Evolutionary conservation across 2,329 filamentous ascomycete genomes (phyloP).

Genomic region (Fusarium ramigenum): DNA sequence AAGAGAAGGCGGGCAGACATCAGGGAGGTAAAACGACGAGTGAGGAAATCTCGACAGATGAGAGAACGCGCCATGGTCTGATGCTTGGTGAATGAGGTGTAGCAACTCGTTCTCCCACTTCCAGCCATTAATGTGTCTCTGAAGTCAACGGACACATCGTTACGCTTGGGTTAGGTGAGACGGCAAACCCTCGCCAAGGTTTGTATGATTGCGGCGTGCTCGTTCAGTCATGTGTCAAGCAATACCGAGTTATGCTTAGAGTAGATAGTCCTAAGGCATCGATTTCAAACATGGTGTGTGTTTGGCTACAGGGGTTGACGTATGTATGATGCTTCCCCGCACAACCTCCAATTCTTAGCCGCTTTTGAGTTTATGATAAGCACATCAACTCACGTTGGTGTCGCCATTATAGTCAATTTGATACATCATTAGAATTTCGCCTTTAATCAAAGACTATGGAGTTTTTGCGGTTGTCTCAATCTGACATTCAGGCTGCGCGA

Average conservation of each 20-base stretch:
- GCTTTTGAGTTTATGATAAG: not conserved
- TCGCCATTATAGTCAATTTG: not conserved
- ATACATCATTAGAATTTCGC: not conserved
- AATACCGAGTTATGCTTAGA: not conserved
- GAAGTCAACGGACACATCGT: not conserved
- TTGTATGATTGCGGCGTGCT: not conserved
- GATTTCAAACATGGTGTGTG: not conserved
- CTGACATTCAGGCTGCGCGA: slow-evolving; percentile 26
- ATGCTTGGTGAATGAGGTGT: not conserved
- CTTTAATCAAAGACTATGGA: slow-evolving; percentile 18
- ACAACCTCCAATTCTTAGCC: not conserved
- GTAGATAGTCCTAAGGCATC: not conserved
- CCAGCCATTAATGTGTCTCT: not conserved
- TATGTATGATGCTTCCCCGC: slow-evolving; percentile 29
- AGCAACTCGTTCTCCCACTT: slow-evolving; percentile 6
- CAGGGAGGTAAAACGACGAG: slow-evolving; percentile 49
- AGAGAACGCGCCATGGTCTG: slow-evolving; percentile 14
- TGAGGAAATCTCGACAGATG: slow-evolving; percentile 47
- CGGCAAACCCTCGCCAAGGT: not conserved
- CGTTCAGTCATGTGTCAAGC: not conserved
- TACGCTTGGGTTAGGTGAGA: not conserved
- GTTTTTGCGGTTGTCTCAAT: not conserved
- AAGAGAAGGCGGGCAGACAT: slow-evolving; percentile 46
- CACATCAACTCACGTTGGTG: not conserved
- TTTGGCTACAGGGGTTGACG: slow-evolving; percentile 12